Conservation (phyloP, 495 filamentous ascomycete species). For the Cairneyella variabilis region DNA sequence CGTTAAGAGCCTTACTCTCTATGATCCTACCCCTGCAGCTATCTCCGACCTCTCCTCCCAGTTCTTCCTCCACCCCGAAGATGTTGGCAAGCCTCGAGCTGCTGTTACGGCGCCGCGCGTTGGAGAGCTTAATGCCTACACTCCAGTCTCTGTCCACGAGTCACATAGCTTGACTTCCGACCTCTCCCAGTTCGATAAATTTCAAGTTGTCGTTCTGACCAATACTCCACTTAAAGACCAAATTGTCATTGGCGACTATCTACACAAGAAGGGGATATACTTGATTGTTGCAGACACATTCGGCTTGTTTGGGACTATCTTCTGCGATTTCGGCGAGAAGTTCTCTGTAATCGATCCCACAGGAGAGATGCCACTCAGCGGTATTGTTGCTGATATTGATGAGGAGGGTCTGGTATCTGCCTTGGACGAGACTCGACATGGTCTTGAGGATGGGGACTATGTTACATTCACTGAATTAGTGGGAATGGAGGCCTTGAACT, state of each 20-base stretch:
- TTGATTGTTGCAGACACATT: slow-evolving; percentile 83
- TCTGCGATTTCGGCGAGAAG: slow-evolving; percentile 95
- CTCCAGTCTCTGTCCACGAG: slow-evolving; percentile 75
- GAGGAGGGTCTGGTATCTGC: slow-evolving; percentile 88
- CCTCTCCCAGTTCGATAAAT: slow-evolving; percentile 74
- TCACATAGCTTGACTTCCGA: slow-evolving; percentile 50
- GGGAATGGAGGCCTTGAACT: slow-evolving; percentile 89
- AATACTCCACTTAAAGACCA: slow-evolving; percentile 76
- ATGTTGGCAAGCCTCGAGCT: slow-evolving; percentile 90
- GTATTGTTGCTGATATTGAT: slow-evolving; percentile 88
- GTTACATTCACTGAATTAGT: slow-evolving; percentile 91
- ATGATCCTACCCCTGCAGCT: slow-evolving; percentile 74
- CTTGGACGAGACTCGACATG: slow-evolving; percentile 92
- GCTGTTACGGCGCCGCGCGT: slow-evolving; percentile 82
- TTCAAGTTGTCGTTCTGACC: slow-evolving; percentile 89
- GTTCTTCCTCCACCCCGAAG: slow-evolving; percentile 86
- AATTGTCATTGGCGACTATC: slow-evolving; percentile 80
- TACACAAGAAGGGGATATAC: slow-evolving; percentile 87
- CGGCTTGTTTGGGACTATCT: slow-evolving; percentile 91
- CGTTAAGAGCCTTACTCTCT: slow-evolving; percentile 77
- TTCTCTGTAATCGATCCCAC: slow-evolving; percentile 87
- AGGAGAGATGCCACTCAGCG: slow-evolving; percentile 81
- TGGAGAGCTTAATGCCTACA: slow-evolving; percentile 94
- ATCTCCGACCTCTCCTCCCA: slow-evolving; percentile 90
- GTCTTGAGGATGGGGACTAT: slow-evolving; percentile 92